Evolutionary conservation across 805 yeast genomes (phyloP).

Genomic region (Yarrowia sp.): DNA sequence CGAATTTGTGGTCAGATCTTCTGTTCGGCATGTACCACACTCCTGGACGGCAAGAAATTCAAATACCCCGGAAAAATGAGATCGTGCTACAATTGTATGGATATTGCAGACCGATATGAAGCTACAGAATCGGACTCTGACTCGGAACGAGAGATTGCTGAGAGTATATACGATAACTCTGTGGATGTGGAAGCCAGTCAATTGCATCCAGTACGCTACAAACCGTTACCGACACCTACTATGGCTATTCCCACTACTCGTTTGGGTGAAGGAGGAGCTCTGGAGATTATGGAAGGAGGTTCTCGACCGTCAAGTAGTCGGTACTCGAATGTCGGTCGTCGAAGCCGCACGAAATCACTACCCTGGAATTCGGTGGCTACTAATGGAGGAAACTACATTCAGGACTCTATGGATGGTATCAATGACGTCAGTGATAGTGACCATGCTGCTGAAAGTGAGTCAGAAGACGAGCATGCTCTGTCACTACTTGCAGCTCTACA

Average conservation of each 20-base stretch:
- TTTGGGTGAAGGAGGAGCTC: slow-evolving; percentile 60
- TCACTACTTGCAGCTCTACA: slow-evolving; percentile 31
- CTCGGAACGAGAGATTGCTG: slow-evolving; percentile 19
- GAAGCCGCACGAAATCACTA: slow-evolving; percentile 10
- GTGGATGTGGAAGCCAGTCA: slow-evolving; percentile 18
- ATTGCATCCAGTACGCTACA: slow-evolving; percentile 32
- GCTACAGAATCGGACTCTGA: slow-evolving; percentile 23
- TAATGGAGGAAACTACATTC: slow-evolving; percentile 16
- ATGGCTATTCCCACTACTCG: slow-evolving; percentile 83
- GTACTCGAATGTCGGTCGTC: background rate
- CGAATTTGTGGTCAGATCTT: slow-evolving; percentile 95
- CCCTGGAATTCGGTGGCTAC: slow-evolving; percentile 19
- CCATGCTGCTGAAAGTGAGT: slow-evolving; percentile 27
- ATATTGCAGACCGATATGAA: slow-evolving; percentile 61
- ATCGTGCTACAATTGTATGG: slow-evolving; percentile 71
- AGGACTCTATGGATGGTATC: slow-evolving; percentile 14
- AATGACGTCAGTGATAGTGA: slow-evolving; percentile 11
- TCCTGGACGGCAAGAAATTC: slow-evolving; percentile 65
- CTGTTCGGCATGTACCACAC: slow-evolving; percentile 76
- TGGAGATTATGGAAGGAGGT: slow-evolving; percentile 52
- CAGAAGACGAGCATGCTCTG: slow-evolving; percentile 35
- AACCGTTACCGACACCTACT: slow-evolving; percentile 55
- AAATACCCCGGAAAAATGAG: slow-evolving; percentile 66
- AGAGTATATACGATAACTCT: slow-evolving; percentile 17
- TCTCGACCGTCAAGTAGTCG: slow-evolving; percentile 14